Conservation (phyloP, 495 filamentous ascomycete species). For the Alectoria sarmentosa region DNA sequence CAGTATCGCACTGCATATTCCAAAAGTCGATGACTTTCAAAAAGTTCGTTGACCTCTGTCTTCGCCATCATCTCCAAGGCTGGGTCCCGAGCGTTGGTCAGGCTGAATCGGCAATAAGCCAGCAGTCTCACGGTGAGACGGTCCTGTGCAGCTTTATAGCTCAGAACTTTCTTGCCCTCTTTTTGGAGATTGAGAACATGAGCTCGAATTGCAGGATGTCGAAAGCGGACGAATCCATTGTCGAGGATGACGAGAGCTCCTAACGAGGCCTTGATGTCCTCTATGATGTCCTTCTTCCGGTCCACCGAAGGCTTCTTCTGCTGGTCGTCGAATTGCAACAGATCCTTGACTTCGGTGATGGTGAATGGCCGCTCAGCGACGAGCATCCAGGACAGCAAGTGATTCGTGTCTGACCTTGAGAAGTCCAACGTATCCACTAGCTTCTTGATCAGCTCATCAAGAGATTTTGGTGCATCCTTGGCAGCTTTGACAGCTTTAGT, state of each 20-base stretch:
- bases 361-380: conserved; percentile 48
- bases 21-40: conserved; percentile 45
- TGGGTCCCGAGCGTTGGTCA: conserved; percentile 40
- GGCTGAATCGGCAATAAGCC: conserved; percentile 45
- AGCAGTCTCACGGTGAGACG: conserved; percentile 47
- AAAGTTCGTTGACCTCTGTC: conserved; percentile 39
- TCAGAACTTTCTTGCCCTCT: conserved; percentile 35
- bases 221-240: conserved; percentile 49
- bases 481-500: conserved; percentile 34
- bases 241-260: conserved; percentile 36
- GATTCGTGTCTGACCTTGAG: conserved; percentile 35
- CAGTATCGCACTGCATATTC: conserved; percentile 55
- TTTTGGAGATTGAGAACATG: conserved; percentile 36
- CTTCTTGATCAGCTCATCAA: conserved; percentile 41
- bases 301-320: conserved; percentile 31
- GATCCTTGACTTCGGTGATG: conserved; percentile 43
- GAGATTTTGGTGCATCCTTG: conserved; percentile 35
- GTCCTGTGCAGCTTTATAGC: conserved; percentile 45
- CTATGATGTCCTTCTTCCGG: conserved; percentile 27
- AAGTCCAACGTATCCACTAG: conserved; percentile 30
- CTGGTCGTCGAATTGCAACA: conserved; percentile 45
- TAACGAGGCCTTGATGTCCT: conserved; percentile 34
- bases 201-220: conserved; percentile 52
- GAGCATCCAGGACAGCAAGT: conserved; percentile 48
- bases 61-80: conserved; percentile 44